Conservation (phyloP, 345 rosid species). For the Arabidopsis suecica region DNA sequence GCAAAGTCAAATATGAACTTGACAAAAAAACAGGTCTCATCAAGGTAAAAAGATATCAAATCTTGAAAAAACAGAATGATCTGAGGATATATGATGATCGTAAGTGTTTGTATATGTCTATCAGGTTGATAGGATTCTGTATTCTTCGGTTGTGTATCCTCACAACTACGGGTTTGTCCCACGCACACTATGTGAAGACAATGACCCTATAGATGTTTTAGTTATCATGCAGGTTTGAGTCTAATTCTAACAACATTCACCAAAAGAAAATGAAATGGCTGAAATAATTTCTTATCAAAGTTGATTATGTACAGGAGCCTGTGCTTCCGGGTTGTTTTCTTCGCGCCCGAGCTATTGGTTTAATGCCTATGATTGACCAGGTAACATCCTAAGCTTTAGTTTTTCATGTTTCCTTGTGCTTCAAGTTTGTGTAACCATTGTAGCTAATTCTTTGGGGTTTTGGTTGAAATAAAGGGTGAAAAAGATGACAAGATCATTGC, state of each 20-base stretch:
- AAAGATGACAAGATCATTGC: slow-evolving; percentile 99
- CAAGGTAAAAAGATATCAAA: slow-evolving; percentile 58
- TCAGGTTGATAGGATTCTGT: slow-evolving; percentile 90
- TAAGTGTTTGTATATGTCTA: slow-evolving; percentile 5
- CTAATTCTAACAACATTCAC: neutral
- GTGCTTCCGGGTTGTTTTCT: slow-evolving; percentile 96
- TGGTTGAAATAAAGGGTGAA: slow-evolving; percentile 66
- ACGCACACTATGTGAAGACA: slow-evolving; percentile 95
- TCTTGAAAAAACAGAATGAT: slow-evolving; percentile 4
- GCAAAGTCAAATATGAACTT: slow-evolving; percentile 98
- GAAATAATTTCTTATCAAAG: neutral
- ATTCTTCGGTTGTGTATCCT: slow-evolving; percentile 99
- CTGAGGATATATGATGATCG: neutral
- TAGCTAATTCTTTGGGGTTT: neutral
- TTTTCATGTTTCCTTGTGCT: neutral
- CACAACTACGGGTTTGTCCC: slow-evolving; percentile 99
- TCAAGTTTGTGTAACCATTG: slow-evolving; percentile 2
- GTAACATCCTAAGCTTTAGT: slow-evolving; percentile 25
- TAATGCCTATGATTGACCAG: slow-evolving; percentile 99
- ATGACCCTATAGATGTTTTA: slow-evolving; percentile 96
- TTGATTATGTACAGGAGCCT: slow-evolving; percentile 62
- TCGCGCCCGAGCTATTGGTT: slow-evolving; percentile 91
- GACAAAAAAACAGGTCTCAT: slow-evolving; percentile 96
- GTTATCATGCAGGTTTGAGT: slow-evolving; percentile 93
- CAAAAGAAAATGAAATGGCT: neutral